These are phyloP conservation scores for Lasiosphaeria ovina DNA, from an alignment of 495 filamentous ascomycete species.

Conservation along the genomic window DNA sequence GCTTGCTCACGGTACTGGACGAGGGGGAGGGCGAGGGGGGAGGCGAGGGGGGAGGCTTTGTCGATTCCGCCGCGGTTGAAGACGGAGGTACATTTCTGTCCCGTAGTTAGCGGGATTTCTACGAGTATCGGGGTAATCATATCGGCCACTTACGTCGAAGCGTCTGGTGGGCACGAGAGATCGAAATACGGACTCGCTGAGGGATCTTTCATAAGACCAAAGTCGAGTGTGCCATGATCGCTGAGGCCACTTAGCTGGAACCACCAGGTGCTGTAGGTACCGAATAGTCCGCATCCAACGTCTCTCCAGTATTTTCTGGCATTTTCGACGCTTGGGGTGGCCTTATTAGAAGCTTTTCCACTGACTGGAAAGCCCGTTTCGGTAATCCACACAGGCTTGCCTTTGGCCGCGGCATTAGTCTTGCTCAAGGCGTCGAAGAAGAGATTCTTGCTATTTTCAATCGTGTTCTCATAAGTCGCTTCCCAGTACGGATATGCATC, in stretches of 20 bases:
- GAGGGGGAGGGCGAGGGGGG: no score
- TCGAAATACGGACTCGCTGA: conserved; percentile 60
- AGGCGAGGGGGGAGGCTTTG: no score
- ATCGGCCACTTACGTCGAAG: no score
- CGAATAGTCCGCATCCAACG: conserved; percentile 71
- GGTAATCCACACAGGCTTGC: conserved; percentile 81
- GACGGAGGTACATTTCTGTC: no score
- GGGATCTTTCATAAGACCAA: no score
- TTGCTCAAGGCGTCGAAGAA: conserved; percentile 61
- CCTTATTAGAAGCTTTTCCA: conserved; percentile 59
- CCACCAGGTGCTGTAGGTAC: conserved; percentile 69
- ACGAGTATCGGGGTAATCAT: no score
- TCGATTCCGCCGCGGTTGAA: no score
- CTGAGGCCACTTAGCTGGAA: conserved; percentile 32
- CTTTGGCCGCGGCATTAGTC: conserved; percentile 56
- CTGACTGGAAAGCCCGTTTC: conserved; percentile 86
- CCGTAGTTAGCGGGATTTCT: no score
- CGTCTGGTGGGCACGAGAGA: conserved; percentile 47
- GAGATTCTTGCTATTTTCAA: conserved; percentile 56
- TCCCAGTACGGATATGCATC: conserved; percentile 77
- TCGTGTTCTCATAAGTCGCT: conserved; percentile 60
- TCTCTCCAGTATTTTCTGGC: conserved; percentile 77
- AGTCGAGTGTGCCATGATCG: no score
- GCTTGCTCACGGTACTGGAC: no score
- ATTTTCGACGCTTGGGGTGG: conserved; percentile 63